Percentiles rank a stretch among this genome's conserved stretches.
Conservation (phyloP, 768 basidiomycete species). For the Podaxis sp. region DNA sequence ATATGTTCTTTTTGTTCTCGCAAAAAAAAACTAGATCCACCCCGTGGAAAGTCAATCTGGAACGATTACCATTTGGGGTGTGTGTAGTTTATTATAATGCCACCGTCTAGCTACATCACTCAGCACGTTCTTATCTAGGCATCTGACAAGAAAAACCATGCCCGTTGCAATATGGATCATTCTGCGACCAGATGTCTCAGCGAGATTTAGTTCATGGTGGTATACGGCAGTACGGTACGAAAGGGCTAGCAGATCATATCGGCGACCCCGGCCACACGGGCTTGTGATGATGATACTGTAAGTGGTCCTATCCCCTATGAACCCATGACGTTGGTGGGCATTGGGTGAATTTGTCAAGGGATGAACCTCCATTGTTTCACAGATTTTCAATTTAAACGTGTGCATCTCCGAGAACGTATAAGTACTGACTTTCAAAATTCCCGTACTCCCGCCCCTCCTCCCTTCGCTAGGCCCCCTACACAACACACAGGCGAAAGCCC, state of each 20-base stretch:
- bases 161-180: slow-evolving; percentile 5
- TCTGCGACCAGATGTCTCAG: neutral
- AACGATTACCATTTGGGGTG: slow-evolving; percentile 13
- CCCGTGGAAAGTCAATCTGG: slow-evolving; percentile 6
- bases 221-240: slow-evolving; percentile 8
- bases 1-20: slow-evolving; percentile 12
- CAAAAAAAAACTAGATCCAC: slow-evolving; percentile 7
- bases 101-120: neutral
- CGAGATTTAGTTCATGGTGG: neutral
- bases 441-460: neutral
- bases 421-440: neutral
- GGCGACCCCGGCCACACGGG: slow-evolving; percentile 6
- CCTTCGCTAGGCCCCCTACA: neutral
- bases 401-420: slow-evolving; percentile 10
- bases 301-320: neutral
- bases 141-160: neutral
- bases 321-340: slow-evolving; percentile 7
- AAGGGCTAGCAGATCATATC: slow-evolving; percentile 1
- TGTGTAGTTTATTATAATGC: slow-evolving; percentile 7
- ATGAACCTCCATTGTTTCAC: slow-evolving; percentile 1
- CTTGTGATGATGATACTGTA: slow-evolving; percentile 2
- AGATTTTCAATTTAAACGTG: neutral
- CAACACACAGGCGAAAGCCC: neutral
- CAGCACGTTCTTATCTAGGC: neutral
- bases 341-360: neutral